Conservation (phyloP, 441 rosid species). For the Iberis amara region DNA sequence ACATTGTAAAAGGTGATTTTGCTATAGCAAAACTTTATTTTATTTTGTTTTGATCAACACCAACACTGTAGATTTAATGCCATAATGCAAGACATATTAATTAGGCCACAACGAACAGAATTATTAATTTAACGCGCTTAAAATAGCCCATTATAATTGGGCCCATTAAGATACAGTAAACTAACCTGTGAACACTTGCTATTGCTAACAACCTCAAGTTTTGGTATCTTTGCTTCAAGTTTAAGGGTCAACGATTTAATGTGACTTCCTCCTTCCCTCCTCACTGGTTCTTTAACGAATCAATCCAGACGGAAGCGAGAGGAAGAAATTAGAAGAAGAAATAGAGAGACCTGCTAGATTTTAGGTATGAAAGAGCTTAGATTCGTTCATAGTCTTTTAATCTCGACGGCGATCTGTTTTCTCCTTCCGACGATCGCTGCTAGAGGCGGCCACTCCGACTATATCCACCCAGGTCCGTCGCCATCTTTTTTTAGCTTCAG, state of each 20-base stretch:
- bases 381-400: constrained; percentile 3
- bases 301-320: constrained; percentile 6
- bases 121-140: not conserved
- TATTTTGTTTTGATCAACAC: too few species aligned
- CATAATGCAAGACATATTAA: too few species aligned
- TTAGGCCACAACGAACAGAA: too few species aligned
- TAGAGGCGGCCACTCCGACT: constrained; percentile 44
- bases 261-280: not conserved
- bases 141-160: not conserved
- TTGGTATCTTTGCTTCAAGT: constrained; percentile 2
- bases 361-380: constrained; percentile 25
- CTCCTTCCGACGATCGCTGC: constrained; percentile 33
- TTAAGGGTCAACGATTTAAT: constrained; percentile 23
- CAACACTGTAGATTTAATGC: too few species aligned
- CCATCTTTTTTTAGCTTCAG: not conserved
- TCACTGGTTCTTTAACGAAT: constrained; percentile 17
- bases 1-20: not conserved
- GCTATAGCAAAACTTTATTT: not conserved
- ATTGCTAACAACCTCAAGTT: constrained; percentile 8
- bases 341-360: not conserved
- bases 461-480: constrained; percentile 33
- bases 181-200: not conserved
- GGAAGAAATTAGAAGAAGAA: not conserved
- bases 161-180: not conserved
- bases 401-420: constrained; percentile 27